Evolutionary conservation across 2,329 filamentous ascomycete genomes (phyloP).

Genomic region (Aurifilum marmelostoma): DNA sequence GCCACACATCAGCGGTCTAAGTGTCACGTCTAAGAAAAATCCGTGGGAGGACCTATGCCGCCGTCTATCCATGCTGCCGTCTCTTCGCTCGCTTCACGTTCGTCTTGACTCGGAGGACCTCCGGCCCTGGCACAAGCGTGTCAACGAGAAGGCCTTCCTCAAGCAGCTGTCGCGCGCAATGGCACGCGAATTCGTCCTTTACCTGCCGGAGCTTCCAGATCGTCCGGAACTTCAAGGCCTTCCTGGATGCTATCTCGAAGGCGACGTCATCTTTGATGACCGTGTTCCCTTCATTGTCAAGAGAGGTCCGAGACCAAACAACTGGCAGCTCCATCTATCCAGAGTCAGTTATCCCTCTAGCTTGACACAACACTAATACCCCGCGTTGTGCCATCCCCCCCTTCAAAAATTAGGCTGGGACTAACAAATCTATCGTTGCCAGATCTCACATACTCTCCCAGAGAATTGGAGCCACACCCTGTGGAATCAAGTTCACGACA

Average conservation of each 20-base stretch:
- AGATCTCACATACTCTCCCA: constrained; percentile 27
- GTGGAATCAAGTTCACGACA: constrained; percentile 26
- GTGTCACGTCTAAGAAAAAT: constrained; percentile 32
- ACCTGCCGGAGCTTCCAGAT: constrained; percentile 33
- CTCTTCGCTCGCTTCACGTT: constrained; percentile 34
- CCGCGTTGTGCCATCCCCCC: no score
- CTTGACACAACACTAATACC: no score
- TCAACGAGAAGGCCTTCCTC: constrained; percentile 37
- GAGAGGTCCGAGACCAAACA: constrained; percentile 34
- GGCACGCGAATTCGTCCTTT: constrained; percentile 32
- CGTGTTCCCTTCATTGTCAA: constrained; percentile 32
- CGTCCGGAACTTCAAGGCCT: constrained; percentile 20
- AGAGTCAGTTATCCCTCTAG: constrained; percentile 22
- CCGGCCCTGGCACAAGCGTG: constrained; percentile 37
- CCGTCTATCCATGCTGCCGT: constrained; percentile 27
- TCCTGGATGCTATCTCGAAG: constrained; percentile 31
- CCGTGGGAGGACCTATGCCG: constrained; percentile 37
- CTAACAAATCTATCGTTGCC: not conserved
- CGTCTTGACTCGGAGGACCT: constrained; percentile 38
- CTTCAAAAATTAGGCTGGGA: no score
- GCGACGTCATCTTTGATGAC: constrained; percentile 11
- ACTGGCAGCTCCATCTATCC: constrained; percentile 34
- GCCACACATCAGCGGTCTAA: constrained; percentile 26
- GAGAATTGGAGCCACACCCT: constrained; percentile 28
- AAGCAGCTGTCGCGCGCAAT: constrained; percentile 30